Conservation (phyloP, 495 filamentous ascomycete species). For the Aspergillus nanangensis region DNA sequence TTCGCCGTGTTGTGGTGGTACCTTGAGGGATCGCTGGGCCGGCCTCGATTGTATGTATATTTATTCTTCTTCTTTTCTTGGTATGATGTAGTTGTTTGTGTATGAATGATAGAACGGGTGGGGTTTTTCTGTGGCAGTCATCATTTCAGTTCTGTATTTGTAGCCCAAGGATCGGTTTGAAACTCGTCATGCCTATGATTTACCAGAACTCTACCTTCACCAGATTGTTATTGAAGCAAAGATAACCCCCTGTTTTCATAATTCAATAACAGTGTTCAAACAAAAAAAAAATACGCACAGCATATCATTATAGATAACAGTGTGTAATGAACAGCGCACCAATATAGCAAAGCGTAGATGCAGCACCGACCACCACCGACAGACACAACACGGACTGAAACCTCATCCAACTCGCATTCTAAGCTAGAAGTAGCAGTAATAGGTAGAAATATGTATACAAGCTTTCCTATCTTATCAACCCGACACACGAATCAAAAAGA, state of each 20-base stretch:
- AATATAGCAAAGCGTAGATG: not conserved
- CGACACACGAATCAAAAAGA: conserved; percentile 22
- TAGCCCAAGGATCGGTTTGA: no score
- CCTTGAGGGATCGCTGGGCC: conserved; percentile 14
- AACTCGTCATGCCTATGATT: no score
- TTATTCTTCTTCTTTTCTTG: conserved; percentile 6
- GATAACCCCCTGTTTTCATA: conserved; percentile 13
- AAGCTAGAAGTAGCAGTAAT: conserved; percentile 22
- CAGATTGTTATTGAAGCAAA: no score
- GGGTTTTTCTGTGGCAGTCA: no score
- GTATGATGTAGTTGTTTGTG: no score
- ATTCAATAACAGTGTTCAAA: conserved; percentile 20
- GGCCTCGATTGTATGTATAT: conserved; percentile 32
- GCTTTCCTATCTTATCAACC: conserved; percentile 38
- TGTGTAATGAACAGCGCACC: no score
- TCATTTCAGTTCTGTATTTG: no score
- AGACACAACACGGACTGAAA: not conserved
- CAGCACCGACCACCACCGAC: not conserved
- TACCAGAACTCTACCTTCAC: no score
- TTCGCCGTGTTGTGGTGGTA: conserved; percentile 13
- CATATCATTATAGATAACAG: conserved; percentile 21
- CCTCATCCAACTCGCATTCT: conserved; percentile 36
- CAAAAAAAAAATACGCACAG: conserved; percentile 9
- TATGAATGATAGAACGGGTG: conserved; percentile 2
- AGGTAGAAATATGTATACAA: conserved; percentile 50